Percentiles rank a stretch among this genome's conserved stretches.
phyloP scores from a whole-genome alignment of 331 rosid species.

The Rosa hybrid region DNA sequence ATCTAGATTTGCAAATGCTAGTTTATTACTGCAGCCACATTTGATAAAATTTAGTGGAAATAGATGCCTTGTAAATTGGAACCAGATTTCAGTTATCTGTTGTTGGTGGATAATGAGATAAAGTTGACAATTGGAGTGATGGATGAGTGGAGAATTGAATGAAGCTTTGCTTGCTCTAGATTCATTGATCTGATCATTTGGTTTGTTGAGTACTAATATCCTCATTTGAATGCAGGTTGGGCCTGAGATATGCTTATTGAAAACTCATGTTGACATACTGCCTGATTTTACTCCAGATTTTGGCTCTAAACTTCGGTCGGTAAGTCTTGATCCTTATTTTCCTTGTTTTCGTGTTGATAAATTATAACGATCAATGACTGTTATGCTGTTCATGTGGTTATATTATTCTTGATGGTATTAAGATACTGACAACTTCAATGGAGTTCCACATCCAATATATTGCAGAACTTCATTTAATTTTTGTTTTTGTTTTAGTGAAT shows the following conservation, averaged over 20 bases:
- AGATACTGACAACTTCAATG: neutral
- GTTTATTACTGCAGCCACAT: neutral
- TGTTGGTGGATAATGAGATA: neutral
- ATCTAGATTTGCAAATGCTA: conserved; percentile 1
- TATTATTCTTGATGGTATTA: neutral
- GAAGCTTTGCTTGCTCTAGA: neutral
- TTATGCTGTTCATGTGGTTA: neutral
- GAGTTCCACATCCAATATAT: neutral
- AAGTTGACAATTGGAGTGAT: neutral
- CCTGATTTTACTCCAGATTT: conserved; percentile 84
- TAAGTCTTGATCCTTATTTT: conserved; percentile 23
- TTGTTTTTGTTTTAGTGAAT: neutral
- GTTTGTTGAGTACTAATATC: neutral
- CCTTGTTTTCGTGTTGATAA: neutral
- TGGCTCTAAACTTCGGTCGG: conserved; percentile 73
- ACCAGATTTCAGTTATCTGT: neutral
- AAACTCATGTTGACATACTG: conserved; percentile 85
- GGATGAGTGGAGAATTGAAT: neutral
- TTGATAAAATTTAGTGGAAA: neutral
- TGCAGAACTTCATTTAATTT: neutral
- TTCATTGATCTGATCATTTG: neutral
- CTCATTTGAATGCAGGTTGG: conserved; percentile 60
- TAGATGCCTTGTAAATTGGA: neutral
- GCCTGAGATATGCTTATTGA: conserved; percentile 82
- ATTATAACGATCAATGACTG: neutral